These are phyloP conservation scores for Batkoa obscura DNA, from an alignment of 371 early-diverging fungal genomes.

Conservation along the genomic window DNA sequence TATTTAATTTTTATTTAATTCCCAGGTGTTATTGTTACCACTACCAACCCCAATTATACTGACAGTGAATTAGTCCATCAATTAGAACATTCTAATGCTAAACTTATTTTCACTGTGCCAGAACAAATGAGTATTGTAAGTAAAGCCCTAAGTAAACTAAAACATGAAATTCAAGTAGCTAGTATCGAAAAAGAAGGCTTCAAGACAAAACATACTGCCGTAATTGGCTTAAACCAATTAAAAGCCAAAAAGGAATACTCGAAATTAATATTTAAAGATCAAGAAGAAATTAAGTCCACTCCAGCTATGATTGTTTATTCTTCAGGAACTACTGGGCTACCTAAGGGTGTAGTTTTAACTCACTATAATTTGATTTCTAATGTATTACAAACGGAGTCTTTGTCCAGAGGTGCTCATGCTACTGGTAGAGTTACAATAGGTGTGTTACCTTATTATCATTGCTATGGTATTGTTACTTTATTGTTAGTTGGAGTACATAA, in stretches of 20 bases:
- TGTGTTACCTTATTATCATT: constrained; percentile 63
- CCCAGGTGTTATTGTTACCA: constrained; percentile 27
- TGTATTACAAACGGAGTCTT: constrained; percentile 24
- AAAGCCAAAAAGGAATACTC: neutral
- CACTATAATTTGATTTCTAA: constrained; percentile 51
- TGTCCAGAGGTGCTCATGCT: neutral
- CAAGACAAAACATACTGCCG: constrained; percentile 7
- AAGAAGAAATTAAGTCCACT: constrained; percentile 12
- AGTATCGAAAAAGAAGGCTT: constrained; percentile 10
- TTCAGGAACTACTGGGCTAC: constrained; percentile 54
- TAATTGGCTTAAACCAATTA: constrained; percentile 6
- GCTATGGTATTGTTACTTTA: constrained; percentile 40
- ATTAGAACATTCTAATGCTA: constrained; percentile 34
- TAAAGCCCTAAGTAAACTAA: constrained; percentile 13
- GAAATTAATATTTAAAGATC: neutral
- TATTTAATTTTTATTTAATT: constrained; percentile 24
- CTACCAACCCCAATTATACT: constrained; percentile 59
- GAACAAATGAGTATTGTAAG: constrained; percentile 21
- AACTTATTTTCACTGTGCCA: constrained; percentile 22
- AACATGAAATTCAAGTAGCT: neutral
- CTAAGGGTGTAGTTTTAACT: constrained; percentile 43
- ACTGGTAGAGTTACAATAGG: constrained; percentile 26
- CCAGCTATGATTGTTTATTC: constrained; percentile 72
- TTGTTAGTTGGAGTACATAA: neutral
- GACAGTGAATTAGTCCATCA: constrained; percentile 54